Conservation (phyloP, 192 early-diverging fungal species). For the Glomus cerebriforme region DNA sequence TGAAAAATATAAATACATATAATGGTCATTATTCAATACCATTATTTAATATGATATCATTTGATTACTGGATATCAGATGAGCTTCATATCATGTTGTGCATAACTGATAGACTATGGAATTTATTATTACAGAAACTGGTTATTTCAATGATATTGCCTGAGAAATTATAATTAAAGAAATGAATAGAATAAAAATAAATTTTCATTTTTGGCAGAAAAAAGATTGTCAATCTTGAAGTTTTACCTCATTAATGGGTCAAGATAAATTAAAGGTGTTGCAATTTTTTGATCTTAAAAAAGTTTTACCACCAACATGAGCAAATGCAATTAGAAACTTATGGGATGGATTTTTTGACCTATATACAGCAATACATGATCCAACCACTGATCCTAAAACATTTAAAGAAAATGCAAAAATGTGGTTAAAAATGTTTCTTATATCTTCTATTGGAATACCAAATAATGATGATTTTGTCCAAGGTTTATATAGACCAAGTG, state of each 20-base stretch:
- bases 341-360: constrained; percentile 3
- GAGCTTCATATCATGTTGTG: not conserved
- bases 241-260: too few relatives aligned
- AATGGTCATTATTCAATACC: not conserved
- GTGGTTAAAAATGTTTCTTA: not conserved
- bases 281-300: not conserved
- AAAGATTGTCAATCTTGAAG: too few relatives aligned
- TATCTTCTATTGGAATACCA: not conserved
- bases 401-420: not conserved
- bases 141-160: too few relatives aligned
- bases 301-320: not conserved
- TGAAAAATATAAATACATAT: not conserved
- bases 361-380: not conserved
- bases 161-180: too few relatives aligned
- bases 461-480: not conserved
- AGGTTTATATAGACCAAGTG: not conserved
- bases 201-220: too few relatives aligned
- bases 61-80: not conserved
- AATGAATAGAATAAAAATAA: too few relatives aligned
- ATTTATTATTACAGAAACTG: not conserved
- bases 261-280: too few relatives aligned
- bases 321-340: not conserved
- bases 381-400: not conserved
- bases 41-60: not conserved
- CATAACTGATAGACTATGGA: not conserved